Base-by-base conservation (phyloP, 139 green algal species). In the Tetradesmus lagerheimii region DNA sequence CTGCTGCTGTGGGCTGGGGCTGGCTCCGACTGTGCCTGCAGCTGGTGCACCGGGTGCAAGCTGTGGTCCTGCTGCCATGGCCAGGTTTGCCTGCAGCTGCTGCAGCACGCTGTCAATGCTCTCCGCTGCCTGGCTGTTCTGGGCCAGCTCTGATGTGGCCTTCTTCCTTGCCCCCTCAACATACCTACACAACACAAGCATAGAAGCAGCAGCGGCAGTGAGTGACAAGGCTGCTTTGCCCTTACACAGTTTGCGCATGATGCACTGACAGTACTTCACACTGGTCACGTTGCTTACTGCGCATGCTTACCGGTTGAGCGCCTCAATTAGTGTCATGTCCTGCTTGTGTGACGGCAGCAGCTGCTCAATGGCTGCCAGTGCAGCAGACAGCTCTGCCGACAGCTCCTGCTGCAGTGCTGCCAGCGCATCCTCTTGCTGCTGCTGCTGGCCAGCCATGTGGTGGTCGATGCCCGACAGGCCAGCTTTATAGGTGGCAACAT, bases 281-380 rank as follows among this genome's bases (percentile, higher is more conserved):
- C 45, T 64, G 50, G 15, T 25, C 50, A 5, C 15, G 50, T 64
- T 25, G 12, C 16, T 14, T 25, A 20, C 15, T 64, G 18, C 25
- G 15, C 50, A 64, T 31, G 57, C 38, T 89, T 41, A 85, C 75
- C 45, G 85, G 86, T 96, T 92, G 64, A 96, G 77, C 34, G 82
- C 35, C 80, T 96, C 94, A 0, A 95, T 79, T 0, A 96, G 90
- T 20, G 47, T 43, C 88, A 96, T 94, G 88, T 96, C 94, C 83
- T 94, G 91, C 39, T 92, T 76, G 88, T 94, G 80, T 53, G 87
- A 90, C 27, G 94, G 94, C 29, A 96, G 82, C 64, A 95, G 88
- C 1, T 41, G 76, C 41, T 91, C 47, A n/a, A 96, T 76, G 25
- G 90, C 79, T 4, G 80, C 77, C 88, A 94, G 71, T 12, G 94